Percentiles rank a stretch among this genome's conserved stretches.
Conservation (phyloP, 2,329 filamentous ascomycete genomes). For the Parasarocladium wereldwijsianum region DNA sequence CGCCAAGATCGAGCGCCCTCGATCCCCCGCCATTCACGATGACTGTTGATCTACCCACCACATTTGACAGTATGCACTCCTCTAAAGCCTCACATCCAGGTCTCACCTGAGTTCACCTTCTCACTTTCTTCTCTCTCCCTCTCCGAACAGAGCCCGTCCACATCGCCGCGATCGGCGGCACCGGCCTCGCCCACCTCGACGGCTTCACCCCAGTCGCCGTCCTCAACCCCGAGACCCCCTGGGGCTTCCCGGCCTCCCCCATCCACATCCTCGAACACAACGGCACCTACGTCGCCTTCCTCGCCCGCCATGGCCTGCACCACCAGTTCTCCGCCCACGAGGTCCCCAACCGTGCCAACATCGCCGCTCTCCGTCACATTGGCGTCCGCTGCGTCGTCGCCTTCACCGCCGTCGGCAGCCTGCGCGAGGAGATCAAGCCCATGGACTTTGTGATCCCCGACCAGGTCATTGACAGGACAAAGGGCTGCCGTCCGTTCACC, state of each 20-base stretch:
- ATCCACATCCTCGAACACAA: conserved; percentile 84
- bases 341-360: conserved; percentile 89
- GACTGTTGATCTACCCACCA: conserved; percentile 40
- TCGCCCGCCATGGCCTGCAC: conserved; percentile 79
- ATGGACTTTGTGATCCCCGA: conserved; percentile 95
- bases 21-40: conserved; percentile 6
- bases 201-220: conserved; percentile 75
- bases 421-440: conserved; percentile 85
- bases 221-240: conserved; percentile 67
- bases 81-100: neutral
- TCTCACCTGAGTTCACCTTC: neutral
- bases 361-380: conserved; percentile 84
- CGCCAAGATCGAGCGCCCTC: neutral
- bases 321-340: conserved; percentile 90
- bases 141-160: conserved; percentile 56
- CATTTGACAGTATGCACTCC: conserved; percentile 38
- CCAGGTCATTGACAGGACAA: conserved; percentile 94
- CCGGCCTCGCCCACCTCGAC: conserved; percentile 75
- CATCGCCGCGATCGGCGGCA: conserved; percentile 87
- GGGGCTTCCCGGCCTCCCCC: conserved; percentile 62
- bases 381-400: conserved; percentile 86
- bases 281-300: conserved; percentile 73
- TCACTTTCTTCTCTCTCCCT: conserved; percentile 5
- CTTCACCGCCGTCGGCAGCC: conserved; percentile 85
- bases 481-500: conserved; percentile 85